Evolutionary conservation across 768 basidiomycete species (phyloP).

Genomic region (Leccinum boreale): DNA sequence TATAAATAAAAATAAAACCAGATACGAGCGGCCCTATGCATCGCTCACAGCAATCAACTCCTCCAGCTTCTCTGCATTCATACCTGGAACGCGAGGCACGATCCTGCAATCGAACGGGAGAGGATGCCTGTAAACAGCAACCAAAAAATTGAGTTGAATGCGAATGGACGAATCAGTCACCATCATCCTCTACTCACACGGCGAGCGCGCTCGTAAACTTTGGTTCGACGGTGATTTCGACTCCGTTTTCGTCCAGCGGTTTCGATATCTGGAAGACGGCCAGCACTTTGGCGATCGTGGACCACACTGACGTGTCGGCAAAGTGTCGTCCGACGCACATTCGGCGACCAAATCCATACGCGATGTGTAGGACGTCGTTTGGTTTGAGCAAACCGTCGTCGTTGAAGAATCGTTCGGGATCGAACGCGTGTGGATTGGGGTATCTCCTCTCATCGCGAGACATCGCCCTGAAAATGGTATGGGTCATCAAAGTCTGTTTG

Average conservation of each 20-base stretch:
- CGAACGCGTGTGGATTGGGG: slow-evolving; percentile 33
- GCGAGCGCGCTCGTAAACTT: slow-evolving; percentile 7
- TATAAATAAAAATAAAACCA: not conserved
- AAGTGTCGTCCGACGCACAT: slow-evolving; percentile 24
- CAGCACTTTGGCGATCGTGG: slow-evolving; percentile 9
- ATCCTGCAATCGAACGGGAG: slow-evolving; percentile 7
- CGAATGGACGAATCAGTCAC: not conserved
- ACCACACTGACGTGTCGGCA: slow-evolving; percentile 20
- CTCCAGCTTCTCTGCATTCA: slow-evolving; percentile 1
- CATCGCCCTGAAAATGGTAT: slow-evolving; percentile 9
- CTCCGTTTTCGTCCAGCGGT: slow-evolving; percentile 1
- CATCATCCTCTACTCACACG: slow-evolving; percentile 2
- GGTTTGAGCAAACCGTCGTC: slow-evolving; percentile 18
- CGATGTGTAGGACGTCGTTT: slow-evolving; percentile 4
- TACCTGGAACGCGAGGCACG: slow-evolving; percentile 2
- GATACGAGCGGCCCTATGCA: not conserved
- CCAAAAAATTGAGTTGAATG: not conserved
- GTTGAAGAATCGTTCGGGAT: slow-evolving; percentile 39
- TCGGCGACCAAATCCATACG: slow-evolving; percentile 26
- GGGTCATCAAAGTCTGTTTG: too few relatives aligned
- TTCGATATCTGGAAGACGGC: slow-evolving; percentile 7
- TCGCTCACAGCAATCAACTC: slow-evolving; percentile 4
- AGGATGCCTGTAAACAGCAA: not conserved
- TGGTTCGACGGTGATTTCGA: slow-evolving; percentile 14
- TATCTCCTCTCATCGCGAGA: slow-evolving; percentile 27